Conservation (phyloP, 2,329 filamentous ascomycete species). For the Pyricularia pennisetigena region DNA sequence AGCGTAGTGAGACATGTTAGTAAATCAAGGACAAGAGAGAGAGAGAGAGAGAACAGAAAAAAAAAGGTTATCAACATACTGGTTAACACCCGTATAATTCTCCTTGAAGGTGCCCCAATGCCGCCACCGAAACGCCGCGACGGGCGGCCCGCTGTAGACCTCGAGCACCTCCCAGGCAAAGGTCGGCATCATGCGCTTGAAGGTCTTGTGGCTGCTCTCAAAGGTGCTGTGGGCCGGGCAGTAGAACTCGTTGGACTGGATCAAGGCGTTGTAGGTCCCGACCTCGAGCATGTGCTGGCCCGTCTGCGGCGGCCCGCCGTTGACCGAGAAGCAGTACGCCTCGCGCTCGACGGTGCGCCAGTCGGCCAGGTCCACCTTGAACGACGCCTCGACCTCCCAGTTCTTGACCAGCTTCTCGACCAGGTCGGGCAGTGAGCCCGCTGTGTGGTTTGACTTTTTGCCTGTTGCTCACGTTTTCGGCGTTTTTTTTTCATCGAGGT, state of each 20-base stretch:
- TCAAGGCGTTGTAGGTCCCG: conserved; percentile 61
- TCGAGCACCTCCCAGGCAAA: conserved; percentile 65
- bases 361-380: conserved; percentile 50
- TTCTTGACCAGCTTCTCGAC: conserved; percentile 65
- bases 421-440: conserved; percentile 46
- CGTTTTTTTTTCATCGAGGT: no score
- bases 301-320: conserved; percentile 44
- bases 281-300: conserved; percentile 57
- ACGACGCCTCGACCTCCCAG: conserved; percentile 63
- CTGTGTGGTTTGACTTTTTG: conserved; percentile 43
- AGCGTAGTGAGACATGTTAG: neutral
- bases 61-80: neutral
- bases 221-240: conserved; percentile 52
- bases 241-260: conserved; percentile 54
- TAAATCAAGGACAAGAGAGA: neutral
- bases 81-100: conserved; percentile 46
- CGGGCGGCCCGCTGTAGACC: conserved; percentile 55
- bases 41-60: neutral
- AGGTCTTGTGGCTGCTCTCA: conserved; percentile 55
- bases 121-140: conserved; percentile 54
- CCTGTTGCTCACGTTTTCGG: no score
- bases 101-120: conserved; percentile 60
- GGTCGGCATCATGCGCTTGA: conserved; percentile 64
- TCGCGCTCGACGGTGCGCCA: conserved; percentile 55
- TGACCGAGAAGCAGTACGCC: conserved; percentile 54